Evolutionary conservation across 768 basidiomycete species (phyloP), one percentile per base, ranked within the genome.

Genomic region (Kockovaella imperatae): DNA sequence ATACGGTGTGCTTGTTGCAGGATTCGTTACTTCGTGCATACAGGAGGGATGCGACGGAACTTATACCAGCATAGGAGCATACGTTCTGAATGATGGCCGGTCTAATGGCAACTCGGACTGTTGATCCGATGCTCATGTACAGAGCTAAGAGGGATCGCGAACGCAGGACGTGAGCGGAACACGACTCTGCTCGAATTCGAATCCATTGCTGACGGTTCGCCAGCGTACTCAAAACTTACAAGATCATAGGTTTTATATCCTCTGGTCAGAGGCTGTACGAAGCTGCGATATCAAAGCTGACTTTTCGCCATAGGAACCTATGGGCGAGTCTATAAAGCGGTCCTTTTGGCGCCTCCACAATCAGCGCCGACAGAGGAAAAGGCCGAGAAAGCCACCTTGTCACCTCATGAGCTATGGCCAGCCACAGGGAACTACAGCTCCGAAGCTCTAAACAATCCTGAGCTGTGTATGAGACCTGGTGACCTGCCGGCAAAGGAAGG

Each of bases 241-340:
- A 78, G 45, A 95, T 96, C 59, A 78, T 91, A 5, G 95, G 95
- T 8, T 97, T 97, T 75, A 93, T 99, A 55, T 96, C 95, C 2
- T 93, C 89, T 6, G 95, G 95, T 68, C 29, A 15, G n/a, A 4
- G 25, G 14, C 21, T 36, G 21, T 18, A 18, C 20, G 31, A 14
- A 24, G n/a, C 7, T 40, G 5, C 6, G 26, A 32, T 25, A 26
- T 11, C 20, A 24, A 35, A 17, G 10, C 40, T 23, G n/a, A 42
- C 21, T 21, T n/a, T 23, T 41, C 44, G 47, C 41, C 8, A 17
- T 38, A 70, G 69, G 69, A 17, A 97, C 93, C 0, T 97, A 97
- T 66, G 95, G 95, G 1, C 78, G 91, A n/a, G 95, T 97, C 2
- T 99, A 97, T 80, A 97, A 97, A 70, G 95, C 91, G 0, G 61